A percentile compares a stretch with the other conserved stretches of the same genome.
Conservation (phyloP, 257 asterid genomes). For the Fraxinus quadrangulata region DNA sequence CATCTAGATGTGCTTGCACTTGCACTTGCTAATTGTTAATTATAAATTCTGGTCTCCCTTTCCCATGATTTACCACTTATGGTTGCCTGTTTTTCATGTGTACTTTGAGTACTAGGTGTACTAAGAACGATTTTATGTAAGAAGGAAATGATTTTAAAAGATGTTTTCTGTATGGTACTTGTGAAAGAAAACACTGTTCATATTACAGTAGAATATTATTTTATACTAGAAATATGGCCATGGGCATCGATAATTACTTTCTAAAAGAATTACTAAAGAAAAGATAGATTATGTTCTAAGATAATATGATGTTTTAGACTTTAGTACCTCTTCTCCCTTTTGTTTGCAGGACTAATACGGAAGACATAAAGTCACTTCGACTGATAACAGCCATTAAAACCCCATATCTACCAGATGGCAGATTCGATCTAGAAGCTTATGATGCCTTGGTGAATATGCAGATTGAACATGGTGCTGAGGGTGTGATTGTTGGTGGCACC, state of each 20-base stretch:
- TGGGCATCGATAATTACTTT: background rate
- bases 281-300: too few relatives aligned
- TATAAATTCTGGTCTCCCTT: background rate
- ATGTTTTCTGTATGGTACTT: background rate
- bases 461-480: slow-evolving; percentile 75
- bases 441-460: slow-evolving; percentile 71
- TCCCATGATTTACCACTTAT: background rate
- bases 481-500: slow-evolving; percentile 85
- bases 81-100: background rate
- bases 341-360: slow-evolving; percentile 66
- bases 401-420: slow-evolving; percentile 84
- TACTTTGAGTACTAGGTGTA: background rate
- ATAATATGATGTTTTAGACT: background rate
- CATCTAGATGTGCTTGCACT: background rate
- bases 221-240: background rate
- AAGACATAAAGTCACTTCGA: slow-evolving; percentile 71
- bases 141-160: background rate
- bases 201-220: too few relatives aligned
- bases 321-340: background rate
- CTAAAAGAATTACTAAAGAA: too few relatives aligned
- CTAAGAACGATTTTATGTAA: too few relatives aligned
- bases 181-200: background rate
- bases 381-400: slow-evolving; percentile 82
- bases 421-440: slow-evolving; percentile 87
- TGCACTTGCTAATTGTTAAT: background rate